These are phyloP conservation scores for Arabidopsis thaliana DNA, from an alignment of 345 rosid species.

Conservation along the genomic window TAIR10.1 NC_003074.8:5819501-5820000, in stretches of 20 bases:
- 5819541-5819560: background rate
- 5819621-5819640: constrained; percentile 13
- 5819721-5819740: constrained; percentile 2
- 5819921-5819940: background rate
- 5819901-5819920: background rate
- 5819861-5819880: constrained; percentile 1
- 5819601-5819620: background rate
- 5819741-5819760: constrained; percentile 22
- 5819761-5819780: background rate
- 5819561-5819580: background rate
- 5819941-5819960: background rate
- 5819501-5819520: background rate
- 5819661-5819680: constrained; percentile 23
- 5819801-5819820: constrained; percentile 17
- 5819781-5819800: background rate
- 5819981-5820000: background rate
- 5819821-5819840: background rate
- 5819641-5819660: constrained; percentile 28
- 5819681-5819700: constrained; percentile 16
- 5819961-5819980: background rate
- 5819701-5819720: constrained; percentile 6
- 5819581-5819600: background rate
- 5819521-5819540: background rate
- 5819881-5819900: background rate
- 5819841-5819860: background rate